These are phyloP conservation scores for Epichloe typhina DNA, from an alignment of 2,329 filamentous ascomycete species.

Conservation along the genomic window DNA sequence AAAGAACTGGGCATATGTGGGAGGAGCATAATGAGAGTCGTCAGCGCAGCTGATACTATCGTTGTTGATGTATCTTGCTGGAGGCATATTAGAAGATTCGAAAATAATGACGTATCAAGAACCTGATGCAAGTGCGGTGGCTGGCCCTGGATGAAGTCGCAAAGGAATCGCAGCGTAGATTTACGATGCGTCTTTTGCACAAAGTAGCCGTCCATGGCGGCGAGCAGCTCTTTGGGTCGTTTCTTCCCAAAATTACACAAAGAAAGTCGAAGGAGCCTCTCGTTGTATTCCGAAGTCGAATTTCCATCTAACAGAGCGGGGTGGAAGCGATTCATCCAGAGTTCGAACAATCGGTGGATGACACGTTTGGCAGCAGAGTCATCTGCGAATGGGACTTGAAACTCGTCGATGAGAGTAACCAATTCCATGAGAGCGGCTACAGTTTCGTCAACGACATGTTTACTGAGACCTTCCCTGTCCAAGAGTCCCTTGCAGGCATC, in stretches of 20 bases:
- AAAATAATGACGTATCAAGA: constrained; percentile 57
- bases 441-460: constrained; percentile 49
- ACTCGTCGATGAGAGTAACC: constrained; percentile 47
- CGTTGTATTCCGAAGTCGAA: constrained; percentile 28
- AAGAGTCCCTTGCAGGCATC: constrained; percentile 28
- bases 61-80: constrained; percentile 68
- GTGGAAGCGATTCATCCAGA: constrained; percentile 41
- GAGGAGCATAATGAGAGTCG: constrained; percentile 66
- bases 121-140: constrained; percentile 69
- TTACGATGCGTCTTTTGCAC: constrained; percentile 50
- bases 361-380: constrained; percentile 35
- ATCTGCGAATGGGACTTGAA: constrained; percentile 29
- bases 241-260: constrained; percentile 51
- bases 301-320: constrained; percentile 23
- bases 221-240: constrained; percentile 57
- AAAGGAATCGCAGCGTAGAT: constrained; percentile 52
- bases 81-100: constrained; percentile 58
- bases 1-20: constrained; percentile 68
- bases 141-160: constrained; percentile 59
- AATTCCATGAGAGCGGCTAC: constrained; percentile 51
- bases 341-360: constrained; percentile 40
- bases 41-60: constrained; percentile 61
- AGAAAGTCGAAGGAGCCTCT: constrained; percentile 36
- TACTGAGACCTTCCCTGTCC: constrained; percentile 45
- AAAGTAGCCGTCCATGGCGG: constrained; percentile 51